Evolutionary conservation across 495 filamentous ascomycete genomes (phyloP).

Genomic region (Daldinia vernicosa): DNA sequence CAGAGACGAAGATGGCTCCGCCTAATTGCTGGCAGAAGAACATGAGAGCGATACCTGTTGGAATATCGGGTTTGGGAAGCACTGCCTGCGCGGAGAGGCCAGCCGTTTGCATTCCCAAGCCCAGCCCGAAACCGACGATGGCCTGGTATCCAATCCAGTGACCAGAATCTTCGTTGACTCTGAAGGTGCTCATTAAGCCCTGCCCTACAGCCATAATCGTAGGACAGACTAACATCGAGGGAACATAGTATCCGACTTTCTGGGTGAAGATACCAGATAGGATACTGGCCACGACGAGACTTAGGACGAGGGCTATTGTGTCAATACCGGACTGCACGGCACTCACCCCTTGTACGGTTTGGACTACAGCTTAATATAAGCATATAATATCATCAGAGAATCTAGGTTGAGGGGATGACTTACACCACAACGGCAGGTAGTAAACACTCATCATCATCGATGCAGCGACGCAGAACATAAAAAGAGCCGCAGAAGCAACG

Average conservation of each 20-base stretch:
- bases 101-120: constrained; percentile 75
- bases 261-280: constrained; percentile 62
- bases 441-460: constrained; percentile 76
- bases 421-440: constrained; percentile 81
- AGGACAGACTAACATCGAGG: constrained; percentile 66
- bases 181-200: constrained; percentile 74
- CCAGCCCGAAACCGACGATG: constrained; percentile 75
- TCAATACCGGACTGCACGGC: constrained; percentile 67
- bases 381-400: constrained; percentile 48
- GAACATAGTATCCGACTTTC: constrained; percentile 73
- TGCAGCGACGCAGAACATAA: constrained; percentile 66
- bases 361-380: constrained; percentile 70
- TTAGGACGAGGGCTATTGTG: constrained; percentile 67
- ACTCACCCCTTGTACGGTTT: constrained; percentile 68
- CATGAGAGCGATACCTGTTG: constrained; percentile 69
- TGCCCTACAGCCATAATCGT: constrained; percentile 71
- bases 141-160: constrained; percentile 80
- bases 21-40: constrained; percentile 74
- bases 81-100: constrained; percentile 71
- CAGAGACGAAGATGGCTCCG: constrained; percentile 70
- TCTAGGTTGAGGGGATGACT: constrained; percentile 48
- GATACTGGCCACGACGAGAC: constrained; percentile 59
- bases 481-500: constrained; percentile 69
- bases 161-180: constrained; percentile 57
- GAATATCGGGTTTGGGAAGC: constrained; percentile 64